Evolutionary conservation across 495 filamentous ascomycete genomes (phyloP), one percentile per base, ranked within the genome.

Genomic region (Penicillium atrosanguineum): DNA sequence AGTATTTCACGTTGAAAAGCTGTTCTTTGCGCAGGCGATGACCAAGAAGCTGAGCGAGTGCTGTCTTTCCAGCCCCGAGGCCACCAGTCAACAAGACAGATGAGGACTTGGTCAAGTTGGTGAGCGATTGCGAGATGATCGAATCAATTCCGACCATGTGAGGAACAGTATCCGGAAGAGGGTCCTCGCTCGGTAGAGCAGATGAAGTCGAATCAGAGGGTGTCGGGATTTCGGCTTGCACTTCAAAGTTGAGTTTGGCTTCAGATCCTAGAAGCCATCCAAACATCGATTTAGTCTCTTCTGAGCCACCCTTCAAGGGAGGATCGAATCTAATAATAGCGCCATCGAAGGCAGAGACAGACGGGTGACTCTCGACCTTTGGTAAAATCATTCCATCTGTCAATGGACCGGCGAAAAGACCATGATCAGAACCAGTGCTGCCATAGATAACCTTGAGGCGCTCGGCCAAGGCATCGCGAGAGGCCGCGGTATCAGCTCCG

Each of bases 71-170:
- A 31, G 91, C 82, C 2, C 95, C 93, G 37, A 95, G 82, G 6
- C 89, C 90, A 25, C 94, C 94, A 0, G 90, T 90, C 38, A 98
- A 65, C 18, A 98, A 76, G 7, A 96, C 87, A 0, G 95, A 97
- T 0, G 91, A 96, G 50, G 87, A 83, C 51, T 95, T 89, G 2
- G 84, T 83, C 14, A 98, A 70, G 57, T 91, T 87, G 12, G 79
- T 81, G 20, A 81, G 72, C 19, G 94, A 73, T 57, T 93, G 82
- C 4, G 78, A 73, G 37, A 93, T 83, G 0, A 95, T 71, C 2
- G 75, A 70, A 59, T 96, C 93, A 49, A 98, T 90, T 4, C 91
- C 93, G 25, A 97, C 89, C 60, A 97, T 74, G n/a, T 78, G 59
- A 6, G 89, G 80, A 44, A 77, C 68, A 9, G 66, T 61, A 6